Base-by-base conservation (phyloP, 2,329 filamentous ascomycete species). In the Orbilia quercus region DNA sequence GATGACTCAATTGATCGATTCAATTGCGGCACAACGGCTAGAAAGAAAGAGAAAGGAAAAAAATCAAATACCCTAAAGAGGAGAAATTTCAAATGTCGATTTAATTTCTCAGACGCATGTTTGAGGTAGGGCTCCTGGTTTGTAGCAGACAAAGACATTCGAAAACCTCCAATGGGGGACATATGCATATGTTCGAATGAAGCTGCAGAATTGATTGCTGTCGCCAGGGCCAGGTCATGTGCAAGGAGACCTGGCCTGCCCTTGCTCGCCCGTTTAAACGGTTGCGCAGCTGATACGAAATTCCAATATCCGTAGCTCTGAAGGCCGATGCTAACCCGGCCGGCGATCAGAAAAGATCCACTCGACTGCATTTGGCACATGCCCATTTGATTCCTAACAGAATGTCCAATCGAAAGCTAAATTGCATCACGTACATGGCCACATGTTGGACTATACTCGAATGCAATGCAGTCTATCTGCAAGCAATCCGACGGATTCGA, bases 1-100 rank as follows among this genome's bases (percentile, higher is more conserved):
- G n/a, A 54, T 54, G 50, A 54, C 50, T 54, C 50, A 54, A 31
- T 31, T 31, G 28, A n/a, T n/a, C n/a, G n/a, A n/a, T n/a, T n/a
- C n/a, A n/a, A n/a, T n/a, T n/a, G n/a, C n/a, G n/a, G n/a, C n/a
- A n/a, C n/a, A n/a, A n/a, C n/a, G n/a, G 28, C 5, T 4, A 31
- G 28, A 31, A 9, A 9, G 28, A 31, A 9, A 31, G 28, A 31
- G 28, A 31, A 9, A 31, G 28, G 28, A 9, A 9, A 9, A 9
- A 9, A 9, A 31, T 4, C 28, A 9, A 31, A 9, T n/a, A n/a
- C n/a, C n/a, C n/a, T n/a, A 31, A 31, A 31, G 28, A 31, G 28
- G 9, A 31, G 9, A 9, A 31, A 31, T n/a, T n/a, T n/a, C n/a
- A n/a, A n/a, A n/a, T n/a, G n/a, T n/a, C n/a, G n/a, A n/a, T n/a